These are phyloP conservation scores for Secale cereale DNA, from an alignment of 176 grass and related monocot species.

Conservation along the genomic window DNA sequence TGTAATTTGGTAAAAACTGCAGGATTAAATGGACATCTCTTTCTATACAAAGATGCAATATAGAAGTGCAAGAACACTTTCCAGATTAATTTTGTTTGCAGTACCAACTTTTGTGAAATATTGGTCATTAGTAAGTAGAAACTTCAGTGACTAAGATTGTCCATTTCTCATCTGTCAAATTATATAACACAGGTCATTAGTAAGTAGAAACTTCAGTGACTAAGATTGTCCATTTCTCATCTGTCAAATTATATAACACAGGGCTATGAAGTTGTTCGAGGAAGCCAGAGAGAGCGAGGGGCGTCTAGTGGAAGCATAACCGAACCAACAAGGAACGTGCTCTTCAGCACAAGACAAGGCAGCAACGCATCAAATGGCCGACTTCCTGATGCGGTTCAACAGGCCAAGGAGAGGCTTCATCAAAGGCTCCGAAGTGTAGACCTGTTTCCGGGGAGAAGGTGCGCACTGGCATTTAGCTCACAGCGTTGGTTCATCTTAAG, in stretches of 20 bases:
- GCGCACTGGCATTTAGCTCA: background rate
- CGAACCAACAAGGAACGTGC: background rate
- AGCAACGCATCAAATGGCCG: constrained; percentile 12
- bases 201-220: background rate
- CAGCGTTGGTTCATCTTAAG: background rate
- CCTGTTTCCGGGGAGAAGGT: constrained; percentile 24
- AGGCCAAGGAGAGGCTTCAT: constrained; percentile 46
- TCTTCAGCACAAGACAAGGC: background rate
- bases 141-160: background rate
- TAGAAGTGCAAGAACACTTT: background rate
- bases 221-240: background rate
- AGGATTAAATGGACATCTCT: background rate
- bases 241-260: background rate
- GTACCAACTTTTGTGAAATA: background rate
- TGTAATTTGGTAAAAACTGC: background rate
- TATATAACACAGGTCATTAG: background rate
- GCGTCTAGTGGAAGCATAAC: background rate
- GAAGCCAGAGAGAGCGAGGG: background rate
- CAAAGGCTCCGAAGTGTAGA: constrained; percentile 31
- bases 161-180: background rate
- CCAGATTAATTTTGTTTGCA: background rate
- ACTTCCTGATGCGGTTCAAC: constrained; percentile 34
- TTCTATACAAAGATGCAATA: background rate
- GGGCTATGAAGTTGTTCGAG: background rate
- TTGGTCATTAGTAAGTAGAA: background rate